Conservation (phyloP, 495 filamentous ascomycete species). For the Penicillium bialowiezense region DNA sequence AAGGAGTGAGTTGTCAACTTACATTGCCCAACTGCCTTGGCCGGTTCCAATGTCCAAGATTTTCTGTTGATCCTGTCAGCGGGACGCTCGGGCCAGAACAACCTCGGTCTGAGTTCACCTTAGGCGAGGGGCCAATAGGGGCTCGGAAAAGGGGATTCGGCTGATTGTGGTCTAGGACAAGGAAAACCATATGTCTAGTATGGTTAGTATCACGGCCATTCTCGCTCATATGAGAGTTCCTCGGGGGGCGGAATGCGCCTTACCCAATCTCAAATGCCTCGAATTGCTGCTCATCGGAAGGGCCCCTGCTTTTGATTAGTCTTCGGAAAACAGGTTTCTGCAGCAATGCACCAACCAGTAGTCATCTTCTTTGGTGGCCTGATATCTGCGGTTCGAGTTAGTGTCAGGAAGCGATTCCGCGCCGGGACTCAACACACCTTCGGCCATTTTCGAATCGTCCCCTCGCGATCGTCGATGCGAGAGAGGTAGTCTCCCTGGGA, state of each 20-base stretch:
- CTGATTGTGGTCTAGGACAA: conserved; percentile 15
- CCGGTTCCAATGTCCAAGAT: conserved; percentile 22
- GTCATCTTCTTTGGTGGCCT: conserved; percentile 19
- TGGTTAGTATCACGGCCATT: not conserved
- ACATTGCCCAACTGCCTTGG: conserved; percentile 22
- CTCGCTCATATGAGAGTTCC: no score
- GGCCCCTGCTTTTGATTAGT: conserved; percentile 8
- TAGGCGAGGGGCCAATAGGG: conserved; percentile 14
- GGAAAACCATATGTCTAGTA: conserved; percentile 15
- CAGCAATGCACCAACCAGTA: conserved; percentile 15
- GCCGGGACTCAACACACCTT: conserved; percentile 10
- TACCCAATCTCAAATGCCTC: conserved; percentile 17
- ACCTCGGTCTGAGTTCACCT: conserved; percentile 7
- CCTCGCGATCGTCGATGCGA: conserved; percentile 12
- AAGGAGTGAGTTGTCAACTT: not conserved
- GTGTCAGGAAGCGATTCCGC: not conserved
- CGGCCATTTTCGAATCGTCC: conserved; percentile 19
- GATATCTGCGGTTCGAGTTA: conserved; percentile 11
- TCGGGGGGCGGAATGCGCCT: not conserved
- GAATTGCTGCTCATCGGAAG: conserved; percentile 16
- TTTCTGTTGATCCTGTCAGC: conserved; percentile 12
- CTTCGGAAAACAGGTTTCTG: not conserved
- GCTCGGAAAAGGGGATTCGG: conserved; percentile 14
- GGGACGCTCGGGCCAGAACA: not conserved
- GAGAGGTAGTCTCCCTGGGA: conserved; percentile 13